Base-by-base conservation (phyloP, 1,139 yeast genomes). In the Saccharomycopsis crataegensis region DNA sequence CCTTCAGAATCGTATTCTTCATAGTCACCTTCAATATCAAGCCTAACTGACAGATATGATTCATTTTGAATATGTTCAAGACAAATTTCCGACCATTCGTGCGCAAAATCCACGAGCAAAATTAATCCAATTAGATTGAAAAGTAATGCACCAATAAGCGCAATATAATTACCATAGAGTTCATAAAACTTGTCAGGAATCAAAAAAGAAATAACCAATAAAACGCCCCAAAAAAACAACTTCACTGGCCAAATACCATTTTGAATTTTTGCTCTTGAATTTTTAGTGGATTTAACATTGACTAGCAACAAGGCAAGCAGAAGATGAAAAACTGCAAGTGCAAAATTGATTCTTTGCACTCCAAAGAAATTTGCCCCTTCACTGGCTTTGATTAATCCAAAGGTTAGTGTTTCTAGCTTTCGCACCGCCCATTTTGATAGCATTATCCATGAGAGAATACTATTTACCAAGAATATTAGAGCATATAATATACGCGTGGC, bases 61-160 rank as follows among this genome's bases (percentile, higher is more conserved):
- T 86, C 94, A 60, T 79, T 76, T 67, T 93, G 98, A 49, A 93
- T 89, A 63, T 89, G 88, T 61, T 86, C 93, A 54, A 93, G 77
- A 66, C 99, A 94, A 9, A 86, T 88, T 64, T 94, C 99, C 0
- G 99, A 98, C 97, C 98, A 94, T 57, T 94, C 94, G 69, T 94
- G 99, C 11, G 99, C 98, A 75, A 90, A 93, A 68, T 94, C 99
- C 36, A 94, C 98, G 53, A 94, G 71, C 51, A 94, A 74, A 9
- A 94, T 87, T 56, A 94, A 75, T 0, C 99, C 99, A 59, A 93
- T 89, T 8, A 94, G 83, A 42, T 93, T 77, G 68, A 94, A 94
- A 3, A 90, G 67, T 3, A 94, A 85, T 45, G 96, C 88, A 63
- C 90, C 84, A 6, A 89, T 70, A 46, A 90, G 86, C 12, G 98